Conservation (phyloP, 1,139 yeast species). For the Hemisphaericaspora subhashii region DNA sequence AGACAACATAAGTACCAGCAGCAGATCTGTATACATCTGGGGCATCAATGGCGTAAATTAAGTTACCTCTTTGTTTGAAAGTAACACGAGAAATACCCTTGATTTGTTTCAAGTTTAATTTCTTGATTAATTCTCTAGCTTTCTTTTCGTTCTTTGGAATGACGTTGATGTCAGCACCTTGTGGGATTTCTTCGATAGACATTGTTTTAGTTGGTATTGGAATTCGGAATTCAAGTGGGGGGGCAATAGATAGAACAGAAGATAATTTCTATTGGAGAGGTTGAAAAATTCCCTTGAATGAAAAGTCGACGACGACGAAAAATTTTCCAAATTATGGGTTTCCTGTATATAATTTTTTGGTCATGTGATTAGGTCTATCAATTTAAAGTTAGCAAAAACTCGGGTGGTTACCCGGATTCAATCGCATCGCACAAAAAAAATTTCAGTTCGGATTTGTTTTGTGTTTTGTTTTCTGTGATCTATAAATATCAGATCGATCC, state of each 20-base stretch:
- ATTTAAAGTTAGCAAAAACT: not conserved
- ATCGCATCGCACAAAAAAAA: not conserved
- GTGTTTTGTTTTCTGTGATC: too few species aligned
- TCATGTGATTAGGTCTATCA: slow-evolving; percentile 1
- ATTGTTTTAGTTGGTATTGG: slow-evolving; percentile 25
- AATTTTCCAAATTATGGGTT: not conserved
- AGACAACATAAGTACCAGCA: slow-evolving; percentile 94
- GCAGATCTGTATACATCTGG: slow-evolving; percentile 96
- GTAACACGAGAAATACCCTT: slow-evolving; percentile 95
- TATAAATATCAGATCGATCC: slow-evolving; percentile 6
- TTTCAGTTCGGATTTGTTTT: not conserved
- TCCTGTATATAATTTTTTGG: not conserved
- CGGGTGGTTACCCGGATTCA: slow-evolving; percentile 4
- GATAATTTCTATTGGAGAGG: not conserved
- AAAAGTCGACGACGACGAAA: slow-evolving; percentile 5
- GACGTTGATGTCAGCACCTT: slow-evolving; percentile 84
- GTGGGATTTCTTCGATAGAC: slow-evolving; percentile 71
- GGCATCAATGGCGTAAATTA: slow-evolving; percentile 85
- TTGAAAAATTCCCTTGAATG: not conserved
- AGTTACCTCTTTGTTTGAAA: slow-evolving; percentile 91
- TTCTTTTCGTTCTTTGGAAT: slow-evolving; percentile 91
- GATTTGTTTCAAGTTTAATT: slow-evolving; percentile 87
- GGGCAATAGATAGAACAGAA: too few species aligned
- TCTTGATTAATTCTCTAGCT: slow-evolving; percentile 89
- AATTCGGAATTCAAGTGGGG: too few species aligned